These are phyloP conservation scores for Tothia fuscella DNA, from an alignment of 2,329 filamentous ascomycete species.

Conservation along the genomic window DNA sequence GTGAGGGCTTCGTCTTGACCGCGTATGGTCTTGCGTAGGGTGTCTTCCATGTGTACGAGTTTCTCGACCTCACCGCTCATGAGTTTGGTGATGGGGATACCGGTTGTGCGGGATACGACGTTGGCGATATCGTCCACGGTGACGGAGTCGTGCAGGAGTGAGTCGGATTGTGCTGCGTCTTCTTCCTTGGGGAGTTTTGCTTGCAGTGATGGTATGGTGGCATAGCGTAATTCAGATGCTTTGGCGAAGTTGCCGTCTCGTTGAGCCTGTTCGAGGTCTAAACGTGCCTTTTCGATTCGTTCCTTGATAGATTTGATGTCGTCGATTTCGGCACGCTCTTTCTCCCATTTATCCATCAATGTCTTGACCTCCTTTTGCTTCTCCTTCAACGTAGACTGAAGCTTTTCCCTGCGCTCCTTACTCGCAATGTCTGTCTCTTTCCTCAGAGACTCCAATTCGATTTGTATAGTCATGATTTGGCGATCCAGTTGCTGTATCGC, in stretches of 20 bases:
- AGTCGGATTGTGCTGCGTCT: slow-evolving; percentile 34
- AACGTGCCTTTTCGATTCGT: slow-evolving; percentile 72
- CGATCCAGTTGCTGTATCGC: slow-evolving; percentile 86
- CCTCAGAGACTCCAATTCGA: slow-evolving; percentile 84
- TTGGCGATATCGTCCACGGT: slow-evolving; percentile 86
- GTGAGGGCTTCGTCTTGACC: slow-evolving; percentile 90
- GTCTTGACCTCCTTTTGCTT: slow-evolving; percentile 66
- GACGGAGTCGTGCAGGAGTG: slow-evolving; percentile 85
- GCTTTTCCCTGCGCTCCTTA: slow-evolving; percentile 73
- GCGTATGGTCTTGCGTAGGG: slow-evolving; percentile 67
- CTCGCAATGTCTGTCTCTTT: slow-evolving; percentile 90
- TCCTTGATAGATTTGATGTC: slow-evolving; percentile 77
- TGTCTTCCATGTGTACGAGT: slow-evolving; percentile 90
- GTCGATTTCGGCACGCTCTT: slow-evolving; percentile 76
- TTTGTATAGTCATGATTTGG: slow-evolving; percentile 94
- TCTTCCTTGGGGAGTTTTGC: slow-evolving; percentile 64
- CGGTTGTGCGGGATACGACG: slow-evolving; percentile 82
- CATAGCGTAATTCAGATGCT: slow-evolving; percentile 84
- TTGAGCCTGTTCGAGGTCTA: slow-evolving; percentile 80
- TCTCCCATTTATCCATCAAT: slow-evolving; percentile 78
- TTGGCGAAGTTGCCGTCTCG: slow-evolving; percentile 77
- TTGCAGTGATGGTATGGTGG: slow-evolving; percentile 72
- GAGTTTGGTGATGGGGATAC: slow-evolving; percentile 84
- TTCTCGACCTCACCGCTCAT: slow-evolving; percentile 92
- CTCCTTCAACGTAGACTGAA: slow-evolving; percentile 63